These are phyloP conservation scores for Amoebophrya sp. DNA, from an alignment of 169 alveolate species.

Conservation along the genomic window DNA sequence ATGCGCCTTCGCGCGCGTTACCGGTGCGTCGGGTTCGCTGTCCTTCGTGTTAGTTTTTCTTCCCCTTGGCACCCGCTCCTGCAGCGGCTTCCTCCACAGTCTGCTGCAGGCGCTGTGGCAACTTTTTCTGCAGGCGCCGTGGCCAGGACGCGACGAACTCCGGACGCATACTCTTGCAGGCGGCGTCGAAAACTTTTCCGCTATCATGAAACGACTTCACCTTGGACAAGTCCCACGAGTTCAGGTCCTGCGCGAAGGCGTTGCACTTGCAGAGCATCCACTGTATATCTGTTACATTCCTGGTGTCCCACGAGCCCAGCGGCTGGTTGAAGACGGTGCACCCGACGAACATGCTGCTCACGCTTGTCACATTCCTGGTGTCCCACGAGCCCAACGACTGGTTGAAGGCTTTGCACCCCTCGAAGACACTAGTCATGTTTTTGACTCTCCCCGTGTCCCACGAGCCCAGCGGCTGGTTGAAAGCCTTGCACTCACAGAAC, in stretches of 20 bases:
- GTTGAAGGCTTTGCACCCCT: background rate
- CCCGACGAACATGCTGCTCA: background rate
- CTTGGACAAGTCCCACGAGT: background rate
- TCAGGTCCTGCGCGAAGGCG: background rate
- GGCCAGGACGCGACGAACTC: no score
- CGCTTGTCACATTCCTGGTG: background rate
- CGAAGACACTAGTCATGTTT: background rate
- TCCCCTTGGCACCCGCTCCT: no score
- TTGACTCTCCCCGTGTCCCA: background rate
- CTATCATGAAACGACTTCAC: no score
- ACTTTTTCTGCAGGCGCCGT: no score
- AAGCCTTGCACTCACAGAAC: background rate
- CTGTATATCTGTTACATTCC: background rate
- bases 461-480: background rate
- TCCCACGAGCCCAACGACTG: background rate
- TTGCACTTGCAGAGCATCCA: background rate
- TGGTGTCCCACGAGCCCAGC: background rate
- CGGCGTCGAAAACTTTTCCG: no score
- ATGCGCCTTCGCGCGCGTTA: no score
- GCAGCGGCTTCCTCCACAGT: no score
- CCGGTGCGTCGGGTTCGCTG: no score
- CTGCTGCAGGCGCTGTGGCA: no score
- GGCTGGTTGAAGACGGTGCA: background rate
- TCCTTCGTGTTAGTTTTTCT: no score
- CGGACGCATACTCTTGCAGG: no score